Base-by-base conservation (phyloP, 164 flowering plant genomes). In the Vitis rupestris region DNA sequence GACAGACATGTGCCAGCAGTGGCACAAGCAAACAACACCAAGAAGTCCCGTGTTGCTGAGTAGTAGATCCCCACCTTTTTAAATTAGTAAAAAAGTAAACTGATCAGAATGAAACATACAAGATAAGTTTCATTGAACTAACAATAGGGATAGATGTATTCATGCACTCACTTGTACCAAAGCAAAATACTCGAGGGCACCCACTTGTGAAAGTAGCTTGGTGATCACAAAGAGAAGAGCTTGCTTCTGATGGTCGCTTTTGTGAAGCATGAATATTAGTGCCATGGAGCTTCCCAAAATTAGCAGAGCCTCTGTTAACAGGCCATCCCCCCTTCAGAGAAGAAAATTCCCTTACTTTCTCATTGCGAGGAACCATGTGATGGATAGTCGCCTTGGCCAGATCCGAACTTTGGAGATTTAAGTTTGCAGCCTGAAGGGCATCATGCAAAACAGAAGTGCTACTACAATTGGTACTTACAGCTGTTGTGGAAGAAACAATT, bases 21-120 rank as follows among this genome's bases (percentile, higher is more conserved):
- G 93, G 66, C 93, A 89, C 12, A 69, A 76, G 73, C 93, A 89
- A 71, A 83, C 75, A 72, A 87, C 81, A 55, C 87, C 90, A 75
- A 86, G 78, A 68, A 82, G 82, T 29, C 89, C 89, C 47, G 78
- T 80, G 76, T 81, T 84, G 78, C 84, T 85, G 72, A 87, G 83
- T 56, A 87, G 79, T 31, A 89, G 82, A 67, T 83, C 78, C 37
- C 93, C 93, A 77, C 84, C 93, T 87, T 75, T 56, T 55, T 14
- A 62, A 50, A 5, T 10, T 17, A 62, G 61, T 13, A 58, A 70
- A 23, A 9, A 37, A 47, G 47, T 10, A 52, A n/a, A 70, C 52
- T 50, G 8, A 51, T 71, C 50, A 65, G 59, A 57, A 31, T 19
- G 23, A 30, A 63, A 23, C 58, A 47, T 2, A 10, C 14, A 50